phyloP scores from a whole-genome alignment of 2,329 filamentous ascomycete species.

The Alternaria sp. region DNA sequence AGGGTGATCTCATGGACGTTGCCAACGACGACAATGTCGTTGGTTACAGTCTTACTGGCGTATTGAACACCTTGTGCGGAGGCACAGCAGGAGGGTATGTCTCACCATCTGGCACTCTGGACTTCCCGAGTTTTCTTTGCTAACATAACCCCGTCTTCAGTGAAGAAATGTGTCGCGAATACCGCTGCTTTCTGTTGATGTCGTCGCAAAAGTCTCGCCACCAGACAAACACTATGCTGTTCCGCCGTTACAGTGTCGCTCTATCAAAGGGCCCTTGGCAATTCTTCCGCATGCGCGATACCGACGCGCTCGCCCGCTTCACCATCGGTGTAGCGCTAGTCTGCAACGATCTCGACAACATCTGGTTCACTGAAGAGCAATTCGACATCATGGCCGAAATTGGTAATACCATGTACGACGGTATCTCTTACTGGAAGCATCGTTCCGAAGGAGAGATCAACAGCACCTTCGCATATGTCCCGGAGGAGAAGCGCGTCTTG shows the following conservation, averaged over 20 bases:
- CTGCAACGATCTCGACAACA: conserved; percentile 41
- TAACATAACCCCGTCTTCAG: not conserved
- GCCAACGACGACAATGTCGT: not conserved
- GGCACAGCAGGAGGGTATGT: conserved; percentile 1
- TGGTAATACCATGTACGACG: conserved; percentile 41
- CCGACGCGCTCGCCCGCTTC: conserved; percentile 44
- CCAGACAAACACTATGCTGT: conserved; percentile 23
- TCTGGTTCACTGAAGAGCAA: conserved; percentile 24
- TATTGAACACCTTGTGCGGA: not conserved
- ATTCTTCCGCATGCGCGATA: conserved; percentile 46
- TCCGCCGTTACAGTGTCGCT: conserved; percentile 36
- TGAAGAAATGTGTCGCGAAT: conserved; percentile 4
- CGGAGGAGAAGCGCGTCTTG: conserved; percentile 23
- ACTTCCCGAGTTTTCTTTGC: not conserved
- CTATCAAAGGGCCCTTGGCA: conserved; percentile 31
- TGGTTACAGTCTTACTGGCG: conserved; percentile 2
- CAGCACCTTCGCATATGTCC: conserved; percentile 42
- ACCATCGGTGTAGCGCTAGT: conserved; percentile 41
- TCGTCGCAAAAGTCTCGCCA: conserved; percentile 24
- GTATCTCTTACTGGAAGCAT: conserved; percentile 45
- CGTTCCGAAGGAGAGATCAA: conserved; percentile 45
- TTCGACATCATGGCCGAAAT: conserved; percentile 29
- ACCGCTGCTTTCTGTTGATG: conserved; percentile 19
- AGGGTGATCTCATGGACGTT: not conserved
- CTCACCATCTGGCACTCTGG: not conserved